Conservation (phyloP, 345 rosid species). For the Heritiera fomes region DNA sequence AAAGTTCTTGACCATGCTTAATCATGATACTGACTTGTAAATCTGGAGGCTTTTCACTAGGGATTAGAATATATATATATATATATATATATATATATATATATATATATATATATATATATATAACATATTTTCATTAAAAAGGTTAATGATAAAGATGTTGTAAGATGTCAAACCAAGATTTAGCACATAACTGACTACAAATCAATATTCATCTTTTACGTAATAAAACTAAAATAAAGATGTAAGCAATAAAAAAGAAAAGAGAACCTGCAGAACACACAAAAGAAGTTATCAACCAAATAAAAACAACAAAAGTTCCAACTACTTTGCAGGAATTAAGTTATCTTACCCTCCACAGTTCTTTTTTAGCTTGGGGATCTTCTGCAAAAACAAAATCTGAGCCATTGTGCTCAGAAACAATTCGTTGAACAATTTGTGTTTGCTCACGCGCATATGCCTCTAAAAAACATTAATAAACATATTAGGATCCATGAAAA, state of each 20-base stretch:
- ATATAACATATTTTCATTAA: neutral
- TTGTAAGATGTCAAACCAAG: conserved; percentile 3
- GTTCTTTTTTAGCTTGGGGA: conserved; percentile 81
- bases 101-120: too few relatives aligned
- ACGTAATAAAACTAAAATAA: neutral
- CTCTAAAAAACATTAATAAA: conserved; percentile 45
- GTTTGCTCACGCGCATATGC: conserved; percentile 87
- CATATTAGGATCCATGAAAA: conserved; percentile 9
- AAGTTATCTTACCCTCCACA: conserved; percentile 69
- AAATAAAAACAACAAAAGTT: neutral
- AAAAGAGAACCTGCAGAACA: neutral
- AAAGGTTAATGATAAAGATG: neutral
- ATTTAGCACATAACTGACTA: neutral
- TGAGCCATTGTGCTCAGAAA: conserved; percentile 73
- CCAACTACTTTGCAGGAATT: neutral
- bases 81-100: too few relatives aligned
- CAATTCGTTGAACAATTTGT: conserved; percentile 77
- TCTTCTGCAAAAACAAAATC: conserved; percentile 88
- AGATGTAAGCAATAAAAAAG: neutral
- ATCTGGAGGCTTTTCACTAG: neutral
- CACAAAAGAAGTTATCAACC: neutral
- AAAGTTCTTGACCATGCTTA: neutral
- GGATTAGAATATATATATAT: too few relatives aligned
- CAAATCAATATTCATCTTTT: neutral
- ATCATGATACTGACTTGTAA: neutral